Base-by-base conservation (phyloP, 345 rosid genomes). In the Turnera subulata region DNA sequence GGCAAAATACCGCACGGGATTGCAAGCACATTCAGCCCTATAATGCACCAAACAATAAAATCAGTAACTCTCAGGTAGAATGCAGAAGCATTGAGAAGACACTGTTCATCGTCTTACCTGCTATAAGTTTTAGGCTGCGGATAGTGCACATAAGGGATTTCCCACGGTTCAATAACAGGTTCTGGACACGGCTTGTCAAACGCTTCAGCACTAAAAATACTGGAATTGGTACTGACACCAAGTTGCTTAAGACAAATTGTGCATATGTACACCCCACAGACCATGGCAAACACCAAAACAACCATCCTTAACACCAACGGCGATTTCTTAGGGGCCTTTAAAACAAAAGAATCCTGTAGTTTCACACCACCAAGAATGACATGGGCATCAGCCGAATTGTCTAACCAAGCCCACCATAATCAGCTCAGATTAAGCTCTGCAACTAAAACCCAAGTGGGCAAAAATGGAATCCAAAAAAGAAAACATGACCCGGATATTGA, bases 1-100 rank as follows among this genome's bases (percentile, higher is more conserved):
- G 20, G 99, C 96, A 60, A 94, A 94, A 76, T 88, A 72, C 78
- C 91, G 80, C 47, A 94, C 97, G 8, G 97, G 97, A 82, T 72
- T 71, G 86, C 99, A 90, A 0, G 69, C 56, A 75, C 96, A 94
- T 68, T 94, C 97, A 53, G 69, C 92, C 91, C 99, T 94, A 61
- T n/a, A 50, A 62, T 46, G 35, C 53, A 71, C 49, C 53, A 40
- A 65, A 55, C 20, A 25, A 47, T 61, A 63, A 38, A 17, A 58
- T 58, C 56, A 73, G 39, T 25, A 46, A 40, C 25, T 21, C 24
- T n/a, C 22, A 14, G 61, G 10, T 25, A 50, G 43, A 59, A 16
- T 20, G 32, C 15, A 22, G 66, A 62, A 52, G 23, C n/a, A n/a
- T 19, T 33, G 53, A 23, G 40, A 35, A 55, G 26, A 49, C 7